Evolutionary conservation across 2,329 filamentous ascomycete genomes (phyloP).

Genomic region (Neonectria coccinea): DNA sequence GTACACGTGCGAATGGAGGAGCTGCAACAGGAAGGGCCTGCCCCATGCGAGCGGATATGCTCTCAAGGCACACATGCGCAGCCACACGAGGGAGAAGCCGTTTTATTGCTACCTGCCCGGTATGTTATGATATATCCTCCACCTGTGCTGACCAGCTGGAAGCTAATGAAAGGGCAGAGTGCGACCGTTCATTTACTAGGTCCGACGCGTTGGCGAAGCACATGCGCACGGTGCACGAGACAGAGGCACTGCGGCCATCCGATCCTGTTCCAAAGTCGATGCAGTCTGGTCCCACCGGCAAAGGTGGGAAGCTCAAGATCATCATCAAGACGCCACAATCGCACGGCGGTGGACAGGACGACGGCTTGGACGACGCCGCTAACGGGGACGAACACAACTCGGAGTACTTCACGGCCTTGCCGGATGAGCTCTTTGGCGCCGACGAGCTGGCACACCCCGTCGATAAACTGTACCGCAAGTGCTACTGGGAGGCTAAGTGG

Average conservation of each 20-base stretch:
- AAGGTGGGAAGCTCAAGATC: constrained; percentile 69
- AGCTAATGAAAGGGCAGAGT: constrained; percentile 71
- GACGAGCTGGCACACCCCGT: constrained; percentile 72
- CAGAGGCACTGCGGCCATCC: constrained; percentile 86
- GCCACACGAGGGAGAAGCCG: constrained; percentile 97
- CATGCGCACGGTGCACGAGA: constrained; percentile 98
- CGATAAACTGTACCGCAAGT: constrained; percentile 74
- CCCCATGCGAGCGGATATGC: constrained; percentile 96
- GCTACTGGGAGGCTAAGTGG: constrained; percentile 78
- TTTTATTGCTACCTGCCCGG: constrained; percentile 97
- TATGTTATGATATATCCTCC: constrained; percentile 55
- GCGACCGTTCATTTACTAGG: constrained; percentile 94
- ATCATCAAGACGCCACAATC: constrained; percentile 72
- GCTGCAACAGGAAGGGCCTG: constrained; percentile 88
- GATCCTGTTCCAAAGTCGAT: constrained; percentile 79
- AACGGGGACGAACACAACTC: constrained; percentile 67
- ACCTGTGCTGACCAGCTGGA: no score
- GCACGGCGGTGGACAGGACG: constrained; percentile 69
- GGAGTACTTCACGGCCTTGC: constrained; percentile 68
- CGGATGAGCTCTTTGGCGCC: constrained; percentile 70
- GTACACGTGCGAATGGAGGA: constrained; percentile 98
- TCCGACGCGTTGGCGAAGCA: constrained; percentile 97
- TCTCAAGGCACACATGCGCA: constrained; percentile 95
- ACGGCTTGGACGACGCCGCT: constrained; percentile 65
- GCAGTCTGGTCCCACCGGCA: constrained; percentile 60